Percentiles rank a stretch among this genome's conserved stretches.
Conservation (phyloP, 2,329 filamentous ascomycete genomes). For the Diatrype stigma region DNA sequence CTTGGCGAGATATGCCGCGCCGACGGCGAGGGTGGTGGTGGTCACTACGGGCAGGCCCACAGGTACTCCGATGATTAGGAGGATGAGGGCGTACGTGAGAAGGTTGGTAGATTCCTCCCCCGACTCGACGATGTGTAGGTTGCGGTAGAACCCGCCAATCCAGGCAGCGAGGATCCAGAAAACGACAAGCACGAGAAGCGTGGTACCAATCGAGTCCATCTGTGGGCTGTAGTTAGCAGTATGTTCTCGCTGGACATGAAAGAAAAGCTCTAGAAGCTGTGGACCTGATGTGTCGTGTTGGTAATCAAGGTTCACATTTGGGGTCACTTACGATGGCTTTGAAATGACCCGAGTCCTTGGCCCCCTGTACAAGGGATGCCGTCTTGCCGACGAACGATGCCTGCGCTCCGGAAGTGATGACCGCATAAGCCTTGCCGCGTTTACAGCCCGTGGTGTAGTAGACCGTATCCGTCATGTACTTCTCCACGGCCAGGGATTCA, state of each 20-base stretch:
- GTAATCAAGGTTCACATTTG: too few species aligned
- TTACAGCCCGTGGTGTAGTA: constrained; percentile 76
- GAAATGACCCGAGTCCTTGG: constrained; percentile 69
- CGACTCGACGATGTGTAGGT: constrained; percentile 57
- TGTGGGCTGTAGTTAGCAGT: too few species aligned
- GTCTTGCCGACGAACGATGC: constrained; percentile 71
- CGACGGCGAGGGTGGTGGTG: constrained; percentile 68
- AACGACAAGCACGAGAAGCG: constrained; percentile 66
- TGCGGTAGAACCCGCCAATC: constrained; percentile 71
- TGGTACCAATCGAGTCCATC: constrained; percentile 71
- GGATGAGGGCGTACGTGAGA: constrained; percentile 59
- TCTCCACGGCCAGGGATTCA: constrained; percentile 68
- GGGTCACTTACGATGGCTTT: constrained; percentile 53
- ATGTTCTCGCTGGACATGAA: too few species aligned
- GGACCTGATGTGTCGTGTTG: too few species aligned
- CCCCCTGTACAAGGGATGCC: constrained; percentile 64
- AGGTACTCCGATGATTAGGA: constrained; percentile 69
- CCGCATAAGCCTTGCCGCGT: constrained; percentile 67
- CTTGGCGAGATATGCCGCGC: constrained; percentile 68
- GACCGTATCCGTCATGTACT: constrained; percentile 67
- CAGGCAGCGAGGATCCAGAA: constrained; percentile 67
- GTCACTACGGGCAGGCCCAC: constrained; percentile 72
- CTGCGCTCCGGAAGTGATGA: constrained; percentile 59
- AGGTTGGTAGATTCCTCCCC: constrained; percentile 55
- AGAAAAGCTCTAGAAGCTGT: too few species aligned